Conservation (phyloP, 208 protist species). For the Wallacemonas sp. region DNA sequence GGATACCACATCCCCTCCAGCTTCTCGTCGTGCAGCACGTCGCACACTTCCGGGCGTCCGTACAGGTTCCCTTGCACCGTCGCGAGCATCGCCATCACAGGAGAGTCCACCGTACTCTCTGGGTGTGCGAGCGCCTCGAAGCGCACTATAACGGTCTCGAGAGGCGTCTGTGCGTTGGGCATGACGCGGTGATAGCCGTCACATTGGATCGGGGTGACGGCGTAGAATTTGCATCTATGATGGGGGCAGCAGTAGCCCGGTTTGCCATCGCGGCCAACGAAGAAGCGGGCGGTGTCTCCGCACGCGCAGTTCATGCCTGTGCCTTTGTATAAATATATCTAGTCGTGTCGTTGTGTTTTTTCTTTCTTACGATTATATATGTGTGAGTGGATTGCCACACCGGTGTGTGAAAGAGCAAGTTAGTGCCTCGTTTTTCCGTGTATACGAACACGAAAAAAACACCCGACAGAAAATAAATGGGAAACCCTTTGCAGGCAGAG, state of each 20-base stretch:
- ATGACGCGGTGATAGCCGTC: constrained; percentile 68
- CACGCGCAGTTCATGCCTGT: constrained; percentile 77
- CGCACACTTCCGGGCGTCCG: constrained; percentile 21
- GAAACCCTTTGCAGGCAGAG: too few relatives aligned
- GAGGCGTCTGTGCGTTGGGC: constrained; percentile 22
- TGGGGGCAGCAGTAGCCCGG: constrained; percentile 55
- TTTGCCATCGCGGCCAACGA: constrained; percentile 52
- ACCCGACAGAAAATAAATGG: too few relatives aligned
- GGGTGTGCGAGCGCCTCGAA: constrained; percentile 79
- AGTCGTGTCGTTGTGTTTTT: too few relatives aligned
- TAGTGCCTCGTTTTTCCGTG: too few relatives aligned
- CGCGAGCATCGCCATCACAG: constrained; percentile 34
- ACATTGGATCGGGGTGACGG: constrained; percentile 47
- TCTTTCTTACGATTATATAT: too few relatives aligned
- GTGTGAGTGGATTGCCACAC: too few relatives aligned
- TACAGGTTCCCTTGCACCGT: constrained; percentile 25
- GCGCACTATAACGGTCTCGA: constrained; percentile 49
- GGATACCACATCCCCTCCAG: constrained; percentile 63
- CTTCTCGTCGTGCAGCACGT: constrained; percentile 44
- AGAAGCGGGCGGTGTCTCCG: constrained; percentile 39
- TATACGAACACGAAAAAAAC: too few relatives aligned
- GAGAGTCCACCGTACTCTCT: constrained; percentile 20
- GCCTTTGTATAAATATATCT: too few relatives aligned
- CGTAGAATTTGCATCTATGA: constrained; percentile 66
- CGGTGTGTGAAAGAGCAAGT: too few relatives aligned